Base-by-base conservation (phyloP, 75 land plant species). In the Selaginella tamariscina region DNA sequence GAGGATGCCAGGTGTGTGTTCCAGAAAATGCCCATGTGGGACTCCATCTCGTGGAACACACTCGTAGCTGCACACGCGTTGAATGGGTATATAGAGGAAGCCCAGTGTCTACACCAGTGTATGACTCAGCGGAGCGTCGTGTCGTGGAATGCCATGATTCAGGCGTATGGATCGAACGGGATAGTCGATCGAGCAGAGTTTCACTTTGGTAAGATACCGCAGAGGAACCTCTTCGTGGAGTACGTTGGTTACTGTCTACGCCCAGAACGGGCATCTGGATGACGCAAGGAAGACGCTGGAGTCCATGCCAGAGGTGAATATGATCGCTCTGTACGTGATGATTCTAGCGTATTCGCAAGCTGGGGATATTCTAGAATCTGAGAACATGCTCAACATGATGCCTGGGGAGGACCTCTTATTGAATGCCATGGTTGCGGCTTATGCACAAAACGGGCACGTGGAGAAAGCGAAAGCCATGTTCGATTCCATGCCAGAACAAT, bases 361-460 rank as follows among this genome's bases (percentile, higher is more conserved):
- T 5, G 49, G 49, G 49, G 49, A 39, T 15, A 15, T 39, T 5
- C 11, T 15, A 15, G 49, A 39, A 15, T 5, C 49, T 5, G 15
- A 39, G 15, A 5, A 15, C 11, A 15, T 39, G 49, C 15, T 39
- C 15, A 15, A 39, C 11, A 5, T 5, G 49, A 5, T 39, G 49
- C 49, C 49, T 5, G 49, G 15, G 15, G 49, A 59, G 5, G 62
- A 9, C 8, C n/a, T n/a, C 8, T 5, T 27, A n/a, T 8, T 21
- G 62, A 59, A 21, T 59, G 62, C 62, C 62, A 59, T 59, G 62
- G 26, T 59, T 59, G 2, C 62, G 21, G 62, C 62, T 2, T 59
- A 59, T 59, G 62, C 62, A 2, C 18, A 8, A 26, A 23, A 26
- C 26, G 62, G 62, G 26, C 62, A 59, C 8, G 24, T 59, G n/a